Evolutionary conservation across 2,329 filamentous ascomycete species (phyloP), one percentile per base, ranked within the genome.

Genomic region (Phoma sp.): DNA sequence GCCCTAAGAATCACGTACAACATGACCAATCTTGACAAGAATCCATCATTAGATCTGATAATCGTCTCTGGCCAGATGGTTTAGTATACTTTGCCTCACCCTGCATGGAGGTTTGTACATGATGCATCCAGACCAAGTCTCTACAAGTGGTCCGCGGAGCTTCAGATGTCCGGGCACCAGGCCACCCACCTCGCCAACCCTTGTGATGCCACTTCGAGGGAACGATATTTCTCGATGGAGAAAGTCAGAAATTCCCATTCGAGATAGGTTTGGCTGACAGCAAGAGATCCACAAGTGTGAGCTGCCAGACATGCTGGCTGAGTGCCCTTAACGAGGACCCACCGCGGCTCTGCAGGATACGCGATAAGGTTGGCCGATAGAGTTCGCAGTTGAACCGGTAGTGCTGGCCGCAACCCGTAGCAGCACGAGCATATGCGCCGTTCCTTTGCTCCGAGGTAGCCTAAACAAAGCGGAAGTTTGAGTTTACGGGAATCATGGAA

Each of bases 341-440:
- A 40, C 51, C 35, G 40, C 40, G 33, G 29, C 35, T 43, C 50
- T 50, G 45, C 35, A 40, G n/a, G 8, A 12, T 10, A 25, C 19
- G 25, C 36, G 46, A 55, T 55, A 45, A 55, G 41, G 40, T 50
- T 55, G 27, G 12, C 15, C 45, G 40, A 50, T 50, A 46, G 17
- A 46, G 36, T 50, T 50, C 40, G 41, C 46, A 41, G 17, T 24
- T 43, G 31, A 46, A 41, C 24, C 41, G 46, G 46, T 36, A 21
- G 37, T 41, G 46, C 52, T 51, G 40, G 36, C 46, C 31, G 46
- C 37, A 50, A 43, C 52, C 51, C 52, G 52, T 55, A 46, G 46
- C 41, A 13, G 32, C 19, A 37, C 37, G 25, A 33, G 32, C 52
- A 33, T 25, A 44, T 46, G 46, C 41, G 25, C 37, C 50, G 35